Evolutionary conservation across 805 yeast species (phyloP).

Genomic region (Saccharomycopsis fodiens): DNA sequence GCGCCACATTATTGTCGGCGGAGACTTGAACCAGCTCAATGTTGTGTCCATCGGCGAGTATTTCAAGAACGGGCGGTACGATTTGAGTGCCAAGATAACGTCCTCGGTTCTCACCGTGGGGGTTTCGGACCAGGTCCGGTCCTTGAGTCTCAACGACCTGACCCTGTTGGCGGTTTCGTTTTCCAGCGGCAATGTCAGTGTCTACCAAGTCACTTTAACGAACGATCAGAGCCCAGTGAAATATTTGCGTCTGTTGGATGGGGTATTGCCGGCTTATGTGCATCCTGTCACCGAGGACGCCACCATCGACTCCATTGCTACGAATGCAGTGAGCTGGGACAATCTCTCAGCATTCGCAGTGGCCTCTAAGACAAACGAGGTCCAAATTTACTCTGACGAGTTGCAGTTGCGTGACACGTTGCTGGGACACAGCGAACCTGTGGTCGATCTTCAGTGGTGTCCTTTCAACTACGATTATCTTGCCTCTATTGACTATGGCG

Average conservation of each 20-base stretch:
- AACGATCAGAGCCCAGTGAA: background rate
- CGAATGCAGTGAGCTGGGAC: constrained; percentile 40
- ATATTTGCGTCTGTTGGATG: background rate
- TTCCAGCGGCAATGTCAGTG: constrained; percentile 49
- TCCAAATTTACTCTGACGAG: constrained; percentile 34
- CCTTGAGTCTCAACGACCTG: constrained; percentile 46
- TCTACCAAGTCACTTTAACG: constrained; percentile 36
- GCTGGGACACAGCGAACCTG: constrained; percentile 20
- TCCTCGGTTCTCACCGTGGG: constrained; percentile 26
- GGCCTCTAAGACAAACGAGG: constrained; percentile 44
- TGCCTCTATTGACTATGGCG: constrained; percentile 51
- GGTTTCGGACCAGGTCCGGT: constrained; percentile 48
- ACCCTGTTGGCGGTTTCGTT: constrained; percentile 49
- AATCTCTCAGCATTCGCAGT: constrained; percentile 65
- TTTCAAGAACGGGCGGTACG: constrained; percentile 1
- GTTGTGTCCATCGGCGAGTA: constrained; percentile 33
- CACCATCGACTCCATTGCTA: constrained; percentile 26
- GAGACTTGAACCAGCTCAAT: constrained; percentile 54
- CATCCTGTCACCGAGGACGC: constrained; percentile 24
- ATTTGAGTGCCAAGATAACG: background rate
- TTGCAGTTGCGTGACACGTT: constrained; percentile 24
- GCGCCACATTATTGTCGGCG: constrained; percentile 43
- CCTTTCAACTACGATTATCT: constrained; percentile 48
- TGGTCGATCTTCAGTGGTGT: constrained; percentile 52
- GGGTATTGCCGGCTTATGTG: constrained; percentile 25